Conservation (phyloP, 768 basidiomycete species). For the Hirschioporus abietinus region DNA sequence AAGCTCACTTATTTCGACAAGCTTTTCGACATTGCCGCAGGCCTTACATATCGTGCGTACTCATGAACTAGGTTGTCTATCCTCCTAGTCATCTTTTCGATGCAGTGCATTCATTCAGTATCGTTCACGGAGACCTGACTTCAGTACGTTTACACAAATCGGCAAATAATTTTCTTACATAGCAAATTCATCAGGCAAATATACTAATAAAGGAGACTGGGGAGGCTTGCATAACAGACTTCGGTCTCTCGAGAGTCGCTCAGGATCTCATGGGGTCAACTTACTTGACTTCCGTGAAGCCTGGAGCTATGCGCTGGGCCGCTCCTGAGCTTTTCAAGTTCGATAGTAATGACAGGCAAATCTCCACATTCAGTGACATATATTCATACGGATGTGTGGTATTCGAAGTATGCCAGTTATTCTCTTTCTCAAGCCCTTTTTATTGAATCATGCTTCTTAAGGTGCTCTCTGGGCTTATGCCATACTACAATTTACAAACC, state of each 20-base stretch:
- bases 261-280: conserved; percentile 3
- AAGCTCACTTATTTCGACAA: conserved; percentile 5
- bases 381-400: conserved; percentile 16
- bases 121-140: conserved; percentile 23
- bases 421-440: conserved; percentile 4
- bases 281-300: conserved; percentile 11
- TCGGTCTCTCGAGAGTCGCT: conserved; percentile 17
- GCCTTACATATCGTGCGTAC: conserved; percentile 14
- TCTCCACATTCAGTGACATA: conserved; percentile 14
- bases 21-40: conserved; percentile 16
- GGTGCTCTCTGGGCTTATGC: conserved; percentile 37
- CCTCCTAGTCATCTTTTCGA: background rate
- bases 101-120: conserved; percentile 15
- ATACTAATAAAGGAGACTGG: conserved; percentile 19
- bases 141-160: conserved; percentile 9
- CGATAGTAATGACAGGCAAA: conserved; percentile 1
- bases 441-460: too few species aligned
- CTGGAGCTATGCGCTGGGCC: conserved; percentile 18
- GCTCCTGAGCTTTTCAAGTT: conserved; percentile 17
- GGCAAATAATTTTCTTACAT: too few species aligned
- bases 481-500: conserved; percentile 33
- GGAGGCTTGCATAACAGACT: conserved; percentile 19
- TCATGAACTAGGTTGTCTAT: conserved; percentile 13
- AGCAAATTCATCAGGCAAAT: conserved; percentile 16
- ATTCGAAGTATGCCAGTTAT: conserved; percentile 12